Evolutionary conservation across 202 grass and related monocot genomes (phyloP), one percentile per base, ranked within the genome.

Genomic region (Alloteropsis angusta): DNA sequence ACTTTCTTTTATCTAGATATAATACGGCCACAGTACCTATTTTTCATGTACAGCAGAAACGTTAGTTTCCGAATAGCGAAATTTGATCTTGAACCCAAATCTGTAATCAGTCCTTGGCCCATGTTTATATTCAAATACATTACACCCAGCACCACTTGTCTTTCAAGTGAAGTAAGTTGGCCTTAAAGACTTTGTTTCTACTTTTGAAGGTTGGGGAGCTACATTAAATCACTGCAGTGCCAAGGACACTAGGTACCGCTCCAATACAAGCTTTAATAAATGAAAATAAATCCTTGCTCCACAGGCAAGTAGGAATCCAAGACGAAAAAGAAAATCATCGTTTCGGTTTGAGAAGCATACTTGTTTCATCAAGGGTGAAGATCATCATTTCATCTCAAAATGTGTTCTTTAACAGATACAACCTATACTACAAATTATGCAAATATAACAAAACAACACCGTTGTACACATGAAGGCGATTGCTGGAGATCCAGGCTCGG

Each of bases 121-220:
- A 80, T 80, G 25, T 61, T 79, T 54, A 50, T 54, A 36, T 74
- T 46, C 34, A 83, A 56, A 66, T 65, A 65, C 32, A 83, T 72
- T 43, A 53, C 16, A 2, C 17, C 21, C 36, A 58, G 5, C 39
- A 36, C 41, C 68, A 68, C 68, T 72, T 23, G 42, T 52, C 17
- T 54, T 56, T 69, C 23, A 79, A 61, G 42, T 53, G 67, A 83
- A 67, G 14, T 28, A 30, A 50, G 13, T 62, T 49, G 11, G 55
- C 41, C 52, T 28, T 41, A 77, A 61, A 52, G 11, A 53, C 22
- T 53, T 53, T 23, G 41, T 60, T 52, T 34, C 17, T 32, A 18
- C 43, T 60, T 44, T 21, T 3, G 5, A 84, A 78, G 75, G 8
- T 45, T 70, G 11, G 39, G 46, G 16, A 65, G 47, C 37, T 42